Evolutionary conservation across 495 filamentous ascomycete genomes (phyloP).

Genomic region (Aspergillus kassunensis): DNA sequence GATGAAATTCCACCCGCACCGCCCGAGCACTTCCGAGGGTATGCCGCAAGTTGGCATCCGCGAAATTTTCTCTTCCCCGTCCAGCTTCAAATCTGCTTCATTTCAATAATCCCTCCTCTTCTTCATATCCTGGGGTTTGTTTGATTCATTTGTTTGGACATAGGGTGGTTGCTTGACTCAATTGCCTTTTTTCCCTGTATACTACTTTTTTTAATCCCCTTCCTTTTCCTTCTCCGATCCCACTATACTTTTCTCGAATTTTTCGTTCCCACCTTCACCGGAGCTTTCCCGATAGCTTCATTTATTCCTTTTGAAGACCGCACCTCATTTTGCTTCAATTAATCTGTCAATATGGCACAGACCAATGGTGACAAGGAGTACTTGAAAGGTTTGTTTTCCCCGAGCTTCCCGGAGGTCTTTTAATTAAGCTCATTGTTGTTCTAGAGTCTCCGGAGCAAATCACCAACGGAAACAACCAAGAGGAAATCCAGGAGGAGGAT

Average conservation of each 20-base stretch:
- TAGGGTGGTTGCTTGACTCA: slow-evolving; percentile 31
- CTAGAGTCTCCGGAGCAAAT: slow-evolving; percentile 38
- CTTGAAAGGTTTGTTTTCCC: slow-evolving; percentile 36
- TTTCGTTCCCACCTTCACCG: slow-evolving; percentile 11
- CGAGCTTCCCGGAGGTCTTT: not conserved
- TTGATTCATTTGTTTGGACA: slow-evolving; percentile 32
- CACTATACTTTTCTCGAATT: slow-evolving; percentile 17
- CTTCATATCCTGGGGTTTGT: slow-evolving; percentile 32
- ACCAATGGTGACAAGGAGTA: slow-evolving; percentile 41
- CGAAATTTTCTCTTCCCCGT: slow-evolving; percentile 42
- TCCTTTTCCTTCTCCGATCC: slow-evolving; percentile 19
- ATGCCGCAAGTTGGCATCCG: slow-evolving; percentile 40
- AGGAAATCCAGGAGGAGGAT: slow-evolving; percentile 37
- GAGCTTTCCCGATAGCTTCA: slow-evolving; percentile 16
- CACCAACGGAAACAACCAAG: slow-evolving; percentile 32
- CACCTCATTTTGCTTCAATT: slow-evolving; percentile 13
- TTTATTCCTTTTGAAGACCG: slow-evolving; percentile 3
- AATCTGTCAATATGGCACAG: slow-evolving; percentile 35
- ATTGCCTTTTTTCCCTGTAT: slow-evolving; percentile 42
- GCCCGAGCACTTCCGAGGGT: slow-evolving; percentile 44
- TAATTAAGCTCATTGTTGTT: slow-evolving; percentile 22
- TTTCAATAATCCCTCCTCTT: slow-evolving; percentile 19
- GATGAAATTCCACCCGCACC: not conserved
- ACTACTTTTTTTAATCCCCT: slow-evolving; percentile 28
- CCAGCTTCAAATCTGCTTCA: slow-evolving; percentile 24